Evolutionary conservation across 768 basidiomycete species (phyloP).

Genomic region (Grammothele lineata): DNA sequence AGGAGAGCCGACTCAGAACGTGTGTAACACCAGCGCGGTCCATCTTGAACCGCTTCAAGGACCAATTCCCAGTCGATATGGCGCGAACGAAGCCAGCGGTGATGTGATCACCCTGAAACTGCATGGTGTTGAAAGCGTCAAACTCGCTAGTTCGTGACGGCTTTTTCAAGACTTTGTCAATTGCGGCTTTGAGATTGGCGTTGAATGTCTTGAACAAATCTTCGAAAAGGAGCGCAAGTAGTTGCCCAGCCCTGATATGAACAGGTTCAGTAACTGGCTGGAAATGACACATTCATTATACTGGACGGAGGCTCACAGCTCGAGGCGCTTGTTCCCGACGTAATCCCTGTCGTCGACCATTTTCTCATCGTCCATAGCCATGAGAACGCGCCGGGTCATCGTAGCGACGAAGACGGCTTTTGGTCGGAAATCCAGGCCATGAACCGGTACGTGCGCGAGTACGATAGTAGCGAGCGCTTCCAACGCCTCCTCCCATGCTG

Average conservation of each 20-base stretch:
- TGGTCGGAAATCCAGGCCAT: constrained; percentile 81
- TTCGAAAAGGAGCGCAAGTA: constrained; percentile 93
- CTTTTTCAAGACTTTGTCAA: constrained; percentile 97
- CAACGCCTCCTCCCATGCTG: constrained; percentile 90
- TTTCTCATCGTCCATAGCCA: constrained; percentile 95
- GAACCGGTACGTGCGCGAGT: constrained; percentile 91
- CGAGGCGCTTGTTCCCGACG: constrained; percentile 97
- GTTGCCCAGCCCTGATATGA: constrained; percentile 79
- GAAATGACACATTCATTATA: not conserved
- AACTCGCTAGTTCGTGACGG: constrained; percentile 91
- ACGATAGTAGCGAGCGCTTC: constrained; percentile 98
- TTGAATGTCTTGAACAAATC: constrained; percentile 99
- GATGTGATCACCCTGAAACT: constrained; percentile 94
- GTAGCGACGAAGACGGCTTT: constrained; percentile 97
- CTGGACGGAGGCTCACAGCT: constrained; percentile 60
- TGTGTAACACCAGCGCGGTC: constrained; percentile 98
- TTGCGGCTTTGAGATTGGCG: constrained; percentile 87
- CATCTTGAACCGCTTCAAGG: constrained; percentile 98
- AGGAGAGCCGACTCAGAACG: constrained; percentile 90
- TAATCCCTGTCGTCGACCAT: constrained; percentile 99
- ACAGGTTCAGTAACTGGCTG: no score
- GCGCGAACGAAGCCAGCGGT: constrained; percentile 95
- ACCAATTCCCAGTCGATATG: constrained; percentile 99
- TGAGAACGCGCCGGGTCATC: constrained; percentile 93
- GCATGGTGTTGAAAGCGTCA: constrained; percentile 92